Conservation (phyloP, 768 basidiomycete species). For the Boletus patriciae region DNA sequence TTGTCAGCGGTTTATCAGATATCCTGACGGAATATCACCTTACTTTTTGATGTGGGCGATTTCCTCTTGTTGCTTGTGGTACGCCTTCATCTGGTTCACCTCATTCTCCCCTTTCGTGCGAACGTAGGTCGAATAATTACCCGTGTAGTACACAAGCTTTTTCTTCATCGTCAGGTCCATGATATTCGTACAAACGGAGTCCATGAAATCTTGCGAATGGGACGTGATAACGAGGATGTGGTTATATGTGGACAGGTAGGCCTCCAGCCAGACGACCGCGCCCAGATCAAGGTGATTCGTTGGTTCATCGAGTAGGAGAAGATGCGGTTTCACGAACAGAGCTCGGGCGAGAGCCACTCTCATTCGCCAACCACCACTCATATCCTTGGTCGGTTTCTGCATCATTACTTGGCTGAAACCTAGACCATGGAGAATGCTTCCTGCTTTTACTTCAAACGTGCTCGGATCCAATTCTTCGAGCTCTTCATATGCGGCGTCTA, state of each 20-base stretch:
- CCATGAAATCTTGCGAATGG: conserved; percentile 99
- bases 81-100: conserved; percentile 99
- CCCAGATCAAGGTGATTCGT: conserved; percentile 95
- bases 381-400: conserved; percentile 95
- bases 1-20: conserved; percentile 9
- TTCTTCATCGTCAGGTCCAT: conserved; percentile 94
- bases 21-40: conserved; percentile 17
- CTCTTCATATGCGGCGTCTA: conserved; percentile 91
- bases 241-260: conserved; percentile 96
- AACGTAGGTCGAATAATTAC: conserved; percentile 97
- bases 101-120: conserved; percentile 97
- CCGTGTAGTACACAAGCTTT: conserved; percentile 91
- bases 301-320: conserved; percentile 90
- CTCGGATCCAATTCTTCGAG: conserved; percentile 94
- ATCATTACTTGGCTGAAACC: conserved; percentile 92
- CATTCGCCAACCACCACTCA: conserved; percentile 99
- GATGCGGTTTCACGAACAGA: conserved; percentile 93
- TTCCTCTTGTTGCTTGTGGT: conserved; percentile 97
- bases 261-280: conserved; percentile 98
- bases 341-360: conserved; percentile 95
- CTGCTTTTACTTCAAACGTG: conserved; percentile 95
- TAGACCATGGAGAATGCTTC: conserved; percentile 95
- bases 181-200: conserved; percentile 94
- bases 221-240: conserved; percentile 97
- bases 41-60: conserved; percentile 98